phyloP scores from a whole-genome alignment of 176 grass and related monocot species.

The Neostapfia colusana region DNA sequence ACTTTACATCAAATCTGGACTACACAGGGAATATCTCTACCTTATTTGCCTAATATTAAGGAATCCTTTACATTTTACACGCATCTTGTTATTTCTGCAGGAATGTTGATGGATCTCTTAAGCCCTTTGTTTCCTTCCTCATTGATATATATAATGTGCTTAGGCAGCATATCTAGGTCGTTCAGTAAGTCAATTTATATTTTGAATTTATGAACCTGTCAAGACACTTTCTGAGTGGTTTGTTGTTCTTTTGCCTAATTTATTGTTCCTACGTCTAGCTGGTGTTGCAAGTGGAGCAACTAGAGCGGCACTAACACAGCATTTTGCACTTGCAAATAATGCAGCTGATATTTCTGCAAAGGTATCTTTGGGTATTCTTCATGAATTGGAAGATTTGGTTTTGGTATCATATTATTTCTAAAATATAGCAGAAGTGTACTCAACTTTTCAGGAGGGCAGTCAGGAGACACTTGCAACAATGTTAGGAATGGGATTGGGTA shows the following conservation, averaged over 20 bases:
- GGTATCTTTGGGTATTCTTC: constrained; percentile 45
- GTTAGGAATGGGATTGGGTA: constrained; percentile 86
- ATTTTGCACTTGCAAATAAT: constrained; percentile 93
- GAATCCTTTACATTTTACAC: not conserved
- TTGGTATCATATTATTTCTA: constrained; percentile 26
- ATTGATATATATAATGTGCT: constrained; percentile 77
- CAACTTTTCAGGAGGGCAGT: constrained; percentile 77
- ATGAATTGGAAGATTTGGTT: constrained; percentile 4
- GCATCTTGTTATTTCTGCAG: constrained; percentile 45
- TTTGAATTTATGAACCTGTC: not conserved
- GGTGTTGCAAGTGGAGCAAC: constrained; percentile 98
- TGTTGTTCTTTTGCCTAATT: constrained; percentile 14
- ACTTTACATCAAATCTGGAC: constrained; percentile 20
- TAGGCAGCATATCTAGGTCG: constrained; percentile 88
- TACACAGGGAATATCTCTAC: not conserved
- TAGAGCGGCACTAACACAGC: constrained; percentile 88
- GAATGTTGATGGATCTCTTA: constrained; percentile 98
- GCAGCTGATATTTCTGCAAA: constrained; percentile 94
- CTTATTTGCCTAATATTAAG: constrained; percentile 4
- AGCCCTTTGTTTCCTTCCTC: constrained; percentile 96
- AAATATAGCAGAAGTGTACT: constrained; percentile 37
- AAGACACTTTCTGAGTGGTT: not conserved
- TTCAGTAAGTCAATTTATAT: constrained; percentile 78
- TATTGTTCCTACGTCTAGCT: constrained; percentile 42
- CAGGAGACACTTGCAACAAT: constrained; percentile 97